Base-by-base conservation (phyloP, 139 green algal genomes). In the Tetraselmis chui region DNA sequence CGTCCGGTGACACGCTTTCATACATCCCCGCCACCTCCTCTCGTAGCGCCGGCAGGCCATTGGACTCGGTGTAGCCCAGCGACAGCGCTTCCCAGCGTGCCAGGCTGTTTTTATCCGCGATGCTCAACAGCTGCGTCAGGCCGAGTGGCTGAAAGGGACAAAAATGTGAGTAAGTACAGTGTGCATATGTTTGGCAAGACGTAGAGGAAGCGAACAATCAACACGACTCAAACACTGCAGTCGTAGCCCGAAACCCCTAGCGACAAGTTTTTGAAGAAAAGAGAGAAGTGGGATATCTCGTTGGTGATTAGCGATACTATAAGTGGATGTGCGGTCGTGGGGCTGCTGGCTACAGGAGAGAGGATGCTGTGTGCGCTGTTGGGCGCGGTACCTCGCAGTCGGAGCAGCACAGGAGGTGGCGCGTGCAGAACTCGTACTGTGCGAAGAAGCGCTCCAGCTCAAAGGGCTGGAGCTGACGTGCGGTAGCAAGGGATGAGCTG, bases 371-470 rank as follows among this genome's bases (percentile, higher is more conserved):
- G n/a, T n/a, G n/a, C n/a, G n/a, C n/a, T n/a, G n/a, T n/a, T n/a
- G n/a, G n/a, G n/a, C n/a, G n/a, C n/a, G n/a, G n/a, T n/a, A 67
- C 45, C 45, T 95, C 86, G 75, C 83, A 91, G 83, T 93, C 91
- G 26, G 80, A 89, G 84, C 88, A 92, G 85, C 92, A 95, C n/a
- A 91, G 80, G 59, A 92, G 79, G 79, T 91, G 86, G 1, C 45
- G 82, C 1, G 88, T 81, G 1, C 32, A 78, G 84, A 94, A 94
- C 85, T 95, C 92, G 45, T 91, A 88, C 58, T 89, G 86, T 26
- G 87, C 89, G 32, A 95, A 93, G 86, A 90, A 95, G 24, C 92
- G 82, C 89, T 93, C 80, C 24, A 89, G 30, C 29, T 59, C 29
- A 30, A 90, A 88, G 58, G 86, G 83, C 45, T 67, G 45, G 11